phyloP scores from a whole-genome alignment of 768 basidiomycete genomes.

The Hemileccinum rubropunctum region DNA sequence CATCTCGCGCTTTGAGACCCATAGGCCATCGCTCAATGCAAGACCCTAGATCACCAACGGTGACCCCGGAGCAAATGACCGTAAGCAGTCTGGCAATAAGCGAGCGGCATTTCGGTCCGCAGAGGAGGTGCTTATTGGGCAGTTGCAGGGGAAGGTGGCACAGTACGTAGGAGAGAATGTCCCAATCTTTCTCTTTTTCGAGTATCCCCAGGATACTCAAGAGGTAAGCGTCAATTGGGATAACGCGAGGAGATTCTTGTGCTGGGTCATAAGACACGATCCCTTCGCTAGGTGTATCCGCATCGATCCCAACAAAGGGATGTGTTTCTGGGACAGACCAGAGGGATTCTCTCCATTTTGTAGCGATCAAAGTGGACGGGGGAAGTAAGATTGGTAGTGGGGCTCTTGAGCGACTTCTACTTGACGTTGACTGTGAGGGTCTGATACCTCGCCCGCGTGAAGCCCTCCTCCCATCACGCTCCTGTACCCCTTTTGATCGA shows the following conservation, averaged over 20 bases:
- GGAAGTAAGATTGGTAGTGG: slow-evolving; percentile 33
- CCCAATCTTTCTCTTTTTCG: slow-evolving; percentile 82
- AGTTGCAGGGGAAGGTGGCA: slow-evolving; percentile 90
- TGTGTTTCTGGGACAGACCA: slow-evolving; percentile 72
- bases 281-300: slow-evolving; percentile 64
- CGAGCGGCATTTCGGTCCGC: slow-evolving; percentile 75
- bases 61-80: slow-evolving; percentile 65
- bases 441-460: slow-evolving; percentile 51
- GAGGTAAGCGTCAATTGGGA: slow-evolving; percentile 79
- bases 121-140: slow-evolving; percentile 94
- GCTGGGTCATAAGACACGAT: slow-evolving; percentile 63
- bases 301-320: slow-evolving; percentile 52
- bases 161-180: slow-evolving; percentile 86
- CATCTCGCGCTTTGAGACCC: slow-evolving; percentile 70
- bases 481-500: slow-evolving; percentile 47
- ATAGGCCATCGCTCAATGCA: slow-evolving; percentile 57
- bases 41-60: slow-evolving; percentile 53
- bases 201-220: slow-evolving; percentile 59
- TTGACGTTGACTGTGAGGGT: slow-evolving; percentile 45
- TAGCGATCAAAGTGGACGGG: slow-evolving; percentile 19
- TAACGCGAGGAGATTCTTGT: slow-evolving; percentile 41
- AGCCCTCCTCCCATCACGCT: slow-evolving; percentile 48
- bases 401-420: slow-evolving; percentile 63
- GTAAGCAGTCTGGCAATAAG: slow-evolving; percentile 61
- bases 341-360: slow-evolving; percentile 45